Base-by-base conservation (phyloP, 169 alveolate species). In the Eimeria acervulina region DNA sequence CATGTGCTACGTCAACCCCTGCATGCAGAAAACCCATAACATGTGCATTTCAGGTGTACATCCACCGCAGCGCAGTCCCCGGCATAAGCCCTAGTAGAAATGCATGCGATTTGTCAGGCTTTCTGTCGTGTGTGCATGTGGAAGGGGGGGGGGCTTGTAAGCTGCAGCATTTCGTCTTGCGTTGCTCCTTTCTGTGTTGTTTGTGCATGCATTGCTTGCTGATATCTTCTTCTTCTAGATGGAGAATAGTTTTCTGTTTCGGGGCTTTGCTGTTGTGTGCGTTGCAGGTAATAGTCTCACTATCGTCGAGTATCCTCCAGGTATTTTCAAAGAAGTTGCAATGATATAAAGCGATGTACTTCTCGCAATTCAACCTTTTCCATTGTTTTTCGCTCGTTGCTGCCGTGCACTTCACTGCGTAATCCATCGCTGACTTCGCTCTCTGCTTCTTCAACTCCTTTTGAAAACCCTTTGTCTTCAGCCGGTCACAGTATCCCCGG, bases 251-350 rank as follows among this genome's bases (percentile, higher is more conserved):
- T n/a, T n/a, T n/a, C n/a, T n/a, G n/a, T n/a, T n/a, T n/a, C n/a
- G n/a, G n/a, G n/a, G n/a, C n/a, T n/a, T n/a, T n/a, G n/a, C n/a
- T n/a, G n/a, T n/a, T n/a, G n/a, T n/a, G n/a, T n/a, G n/a, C n/a
- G n/a, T 47, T 47, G 55, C 12, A 12, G 19, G 28, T 12, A 3
- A 13, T 59, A 13, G n/a, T 10, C 38, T 68, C 44, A 81, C 90
- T n/a, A 44, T 26, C 31, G 90, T 42, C 42, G 55, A 81, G 51
- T 81, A n/a, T 36, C 10, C 3, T 8, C 72, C 51, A n/a, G 8
- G 68, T 81, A 31, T 26, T 40, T 23, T 51, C 70, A n/a, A 81
- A 81, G 52, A 33, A 81, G 44, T 42, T 63, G 70, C 90, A 81
- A 36, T 81, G 40, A 47, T 47, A 33, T 10, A n/a, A 8, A 19